Evolutionary conservation across 2,329 filamentous ascomycete genomes (phyloP), one percentile per base, ranked within the genome.

Genomic region (Beauveria caledonica): DNA sequence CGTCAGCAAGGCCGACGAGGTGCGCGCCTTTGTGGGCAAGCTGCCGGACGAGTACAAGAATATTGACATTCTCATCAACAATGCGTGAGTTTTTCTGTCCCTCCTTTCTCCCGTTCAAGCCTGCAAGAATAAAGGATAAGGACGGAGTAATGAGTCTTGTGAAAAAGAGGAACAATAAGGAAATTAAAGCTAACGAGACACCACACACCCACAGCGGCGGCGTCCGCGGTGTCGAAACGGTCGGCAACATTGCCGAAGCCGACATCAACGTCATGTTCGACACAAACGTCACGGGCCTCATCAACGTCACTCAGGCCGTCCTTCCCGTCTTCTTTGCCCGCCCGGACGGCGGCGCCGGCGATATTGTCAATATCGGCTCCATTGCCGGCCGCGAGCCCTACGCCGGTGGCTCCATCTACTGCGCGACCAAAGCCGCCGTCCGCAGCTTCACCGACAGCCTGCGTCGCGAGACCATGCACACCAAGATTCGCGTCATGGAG

Each of bases 271-370:
- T 86, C 72, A 97, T 97, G 92, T 90, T 97, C 71, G 77, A 83
- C 51, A 97, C 94, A 62, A 99, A 99, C 72, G 92, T 97, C 57
- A 94, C 89, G 2, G 94, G 94, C 29, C 80, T 99, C 39, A 94
- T 99, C 78, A 90, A 93, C 79, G 90, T 97, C 88, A 97, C 94
- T 0, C 94, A 99, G 79, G 90, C 90, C 50, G 80, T 97, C 46
- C 75, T 97, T 19, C 86, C 89, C 57, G 86, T 92, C 71, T 95
- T 92, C 80, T 88, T 91, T 74, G 79, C 83, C 67, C 89, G 82
- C 73, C 84, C 76, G 70, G 81, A 93, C 60, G 87, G 89, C 62
- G 92, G 92, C 61, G 79, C 83, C 48, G 93, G 93, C 67, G 94
- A 97, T 72, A 92, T 99, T 72, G 96, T 99, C 77, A 97, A 97